Percentiles rank a stretch among this genome's conserved stretches.
These are phyloP conservation scores for Kwoniella bestiolae DNA, from an alignment of 768 basidiomycete genomes.

Conservation along the genomic window DNA sequence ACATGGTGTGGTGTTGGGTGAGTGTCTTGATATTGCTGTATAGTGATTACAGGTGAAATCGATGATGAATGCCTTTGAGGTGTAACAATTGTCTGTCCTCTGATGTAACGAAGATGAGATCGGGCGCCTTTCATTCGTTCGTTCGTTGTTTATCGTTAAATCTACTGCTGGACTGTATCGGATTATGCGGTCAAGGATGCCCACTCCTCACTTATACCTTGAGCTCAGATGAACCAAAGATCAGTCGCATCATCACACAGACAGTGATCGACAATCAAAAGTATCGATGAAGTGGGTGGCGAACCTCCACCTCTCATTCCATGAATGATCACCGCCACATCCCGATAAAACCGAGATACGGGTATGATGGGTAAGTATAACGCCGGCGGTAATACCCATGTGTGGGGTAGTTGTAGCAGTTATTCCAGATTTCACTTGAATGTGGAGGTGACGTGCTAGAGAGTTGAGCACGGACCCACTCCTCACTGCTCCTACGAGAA, in stretches of 20 bases:
- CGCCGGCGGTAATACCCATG: constrained; percentile 3
- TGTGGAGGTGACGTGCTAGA: constrained; percentile 20
- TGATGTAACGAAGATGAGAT: too few species aligned
- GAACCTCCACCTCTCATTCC: constrained; percentile 18
- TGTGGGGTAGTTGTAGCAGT: neutral
- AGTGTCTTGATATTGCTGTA: neutral
- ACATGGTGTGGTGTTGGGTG: constrained; percentile 4
- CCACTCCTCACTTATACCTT: too few species aligned
- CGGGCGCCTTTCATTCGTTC: too few species aligned
- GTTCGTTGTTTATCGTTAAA: too few species aligned
- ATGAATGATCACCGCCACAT: constrained; percentile 10
- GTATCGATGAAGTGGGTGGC: constrained; percentile 4
- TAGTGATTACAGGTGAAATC: neutral
- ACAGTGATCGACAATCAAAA: constrained; percentile 11
- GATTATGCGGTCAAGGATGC: too few species aligned
- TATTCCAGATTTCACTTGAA: constrained; percentile 21
- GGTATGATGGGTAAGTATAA: neutral
- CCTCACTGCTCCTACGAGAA: neutral
- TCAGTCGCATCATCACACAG: constrained; percentile 6
- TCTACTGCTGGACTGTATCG: too few species aligned
- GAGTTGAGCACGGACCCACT: neutral
- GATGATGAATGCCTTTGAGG: neutral
- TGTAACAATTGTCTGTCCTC: neutral
- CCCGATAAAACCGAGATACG: constrained; percentile 5
- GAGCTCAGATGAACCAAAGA: neutral